Evolutionary conservation across 345 rosid genomes (phyloP), one percentile per base, ranked within the genome.

Genomic region (Xanthoceras sorbifolium): DNA sequence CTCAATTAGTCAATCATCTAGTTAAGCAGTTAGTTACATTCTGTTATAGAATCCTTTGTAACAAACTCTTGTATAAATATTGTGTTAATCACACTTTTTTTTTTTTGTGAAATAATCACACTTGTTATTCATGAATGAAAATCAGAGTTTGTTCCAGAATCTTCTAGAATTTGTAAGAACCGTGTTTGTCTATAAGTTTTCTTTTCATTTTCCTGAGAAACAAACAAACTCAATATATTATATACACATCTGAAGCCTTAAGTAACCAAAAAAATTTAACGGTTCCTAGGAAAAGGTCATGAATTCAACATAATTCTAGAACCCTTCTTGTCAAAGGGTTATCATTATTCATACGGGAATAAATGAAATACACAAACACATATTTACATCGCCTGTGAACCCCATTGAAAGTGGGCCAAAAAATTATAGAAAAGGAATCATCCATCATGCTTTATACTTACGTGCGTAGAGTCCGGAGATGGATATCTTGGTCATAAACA

Each of bases 401-500:
- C n/a, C 28, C 3, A 55, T 17, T 55, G 31, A 57, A 55, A 14
- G 14, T 34, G 9, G 32, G 9, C 14, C 10, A 28, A 32, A 22
- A 22, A 1, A 9, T 26, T 28, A 72, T 36, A 40, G 23, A 8
- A 40, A 32, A 22, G 12, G 25, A 28, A 72, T 71, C 14, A 48
- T 46, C 31, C 57, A 29, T 52, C 40, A 25, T 3, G 25, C 10
- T 72, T 28, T 32, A 72, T 65, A 81, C 91, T 78, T 74, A 89
- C 92, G 93, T 84, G 67, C 70, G 86, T 34, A 91, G 55, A 60
- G 93, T 87, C 60, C 79, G 84, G 67, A 89, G 82, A 80, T 87
- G 89, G 72, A 89, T 91, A 80, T 91, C 96, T 79, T 91, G 93
- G 80, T 91, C 96, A 80, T 91, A 89, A 57, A 91, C 79, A 78